Evolutionary conservation across 768 basidiomycete genomes (phyloP), one percentile per base, ranked within the genome.

Genomic region (Psilocybe azurescens): DNA sequence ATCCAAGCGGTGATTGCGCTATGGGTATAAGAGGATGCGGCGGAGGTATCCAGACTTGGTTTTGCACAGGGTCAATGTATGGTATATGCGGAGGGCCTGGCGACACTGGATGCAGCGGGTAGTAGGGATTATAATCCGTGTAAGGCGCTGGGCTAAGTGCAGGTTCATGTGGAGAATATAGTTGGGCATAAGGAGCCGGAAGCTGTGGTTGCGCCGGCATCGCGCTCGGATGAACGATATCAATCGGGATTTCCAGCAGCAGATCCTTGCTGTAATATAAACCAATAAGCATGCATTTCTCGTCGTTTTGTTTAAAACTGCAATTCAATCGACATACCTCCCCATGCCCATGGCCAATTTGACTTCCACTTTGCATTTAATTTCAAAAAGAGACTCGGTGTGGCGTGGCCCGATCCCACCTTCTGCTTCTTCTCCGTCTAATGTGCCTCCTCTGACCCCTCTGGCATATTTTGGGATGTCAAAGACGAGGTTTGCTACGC

Each of bases 401-500:
- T 67, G 70, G 29, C 72, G 73, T 51, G 68, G 71, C 13, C 60
- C 67, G 64, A 69, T 59, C 62, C 74, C 71, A 30, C 66, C 69
- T 29, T 74, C 74, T 18, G 75, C 72, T 57, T 82, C 81, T 58
- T 69, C 71, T 44, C 69, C 70, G 58, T 86, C 72, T 8, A 89
- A 79, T 4, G 74, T 67, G 5, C 90, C 90, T 28, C 89, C 89
- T 60, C 80, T 83, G 11, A 90, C 85, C 3, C 88, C 86, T 57
- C 88, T 79, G 0, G 90, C 86, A 60, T 80, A 74, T 51, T 75
- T 79, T 4, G 93, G 93, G n/a, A 93, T 85, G 70, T 94, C 89
- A 64, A 95, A 88, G 10, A 92, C 89, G 10, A 95, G 81, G 67
- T 84, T 86, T 1, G 93, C 93, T 1, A 93, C 83, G 20, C 93